Evolutionary conservation across 371 early-diverging fungal species (phyloP).

Genomic region (Mucor lusitanicus): DNA sequence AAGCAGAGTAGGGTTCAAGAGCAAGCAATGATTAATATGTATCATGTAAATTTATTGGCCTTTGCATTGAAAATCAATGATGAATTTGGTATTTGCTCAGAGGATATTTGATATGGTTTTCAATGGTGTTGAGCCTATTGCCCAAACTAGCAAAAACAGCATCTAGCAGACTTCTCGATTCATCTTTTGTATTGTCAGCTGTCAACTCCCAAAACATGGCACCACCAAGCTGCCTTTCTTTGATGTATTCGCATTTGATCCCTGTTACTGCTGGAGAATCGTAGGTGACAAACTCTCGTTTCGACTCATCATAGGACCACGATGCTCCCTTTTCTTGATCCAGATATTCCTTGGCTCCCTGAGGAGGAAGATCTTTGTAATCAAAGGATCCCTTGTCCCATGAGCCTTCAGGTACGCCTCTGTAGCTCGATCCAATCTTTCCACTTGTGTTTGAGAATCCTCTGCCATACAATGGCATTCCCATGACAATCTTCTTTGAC

Average conservation of each 20-base stretch:
- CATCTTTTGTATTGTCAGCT: slow-evolving; percentile 49
- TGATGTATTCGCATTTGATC: slow-evolving; percentile 78
- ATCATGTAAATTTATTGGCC: neutral
- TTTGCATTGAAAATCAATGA: neutral
- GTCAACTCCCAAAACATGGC: slow-evolving; percentile 87
- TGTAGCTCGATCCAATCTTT: slow-evolving; percentile 52
- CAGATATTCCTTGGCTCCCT: slow-evolving; percentile 66
- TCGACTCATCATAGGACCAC: slow-evolving; percentile 72
- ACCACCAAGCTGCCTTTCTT: slow-evolving; percentile 68
- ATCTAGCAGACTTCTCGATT: slow-evolving; percentile 51
- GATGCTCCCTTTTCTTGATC: slow-evolving; percentile 70
- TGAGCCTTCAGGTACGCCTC: slow-evolving; percentile 67
- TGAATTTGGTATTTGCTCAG: slow-evolving; percentile 59
- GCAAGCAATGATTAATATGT: too few species aligned
- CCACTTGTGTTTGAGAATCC: slow-evolving; percentile 62
- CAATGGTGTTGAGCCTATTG: slow-evolving; percentile 10
- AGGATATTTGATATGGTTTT: slow-evolving; percentile 47
- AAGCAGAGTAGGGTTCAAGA: too few species aligned
- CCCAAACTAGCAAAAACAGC: slow-evolving; percentile 41
- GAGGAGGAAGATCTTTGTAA: slow-evolving; percentile 67
- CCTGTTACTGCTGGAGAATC: slow-evolving; percentile 73
- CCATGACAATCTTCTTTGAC: slow-evolving; percentile 23
- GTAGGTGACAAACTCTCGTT: slow-evolving; percentile 77
- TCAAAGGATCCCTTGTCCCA: slow-evolving; percentile 89
- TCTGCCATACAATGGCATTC: slow-evolving; percentile 50